phyloP scores from a whole-genome alignment of 2,329 filamentous ascomycete genomes.

The Talaromyces piceae region DNA sequence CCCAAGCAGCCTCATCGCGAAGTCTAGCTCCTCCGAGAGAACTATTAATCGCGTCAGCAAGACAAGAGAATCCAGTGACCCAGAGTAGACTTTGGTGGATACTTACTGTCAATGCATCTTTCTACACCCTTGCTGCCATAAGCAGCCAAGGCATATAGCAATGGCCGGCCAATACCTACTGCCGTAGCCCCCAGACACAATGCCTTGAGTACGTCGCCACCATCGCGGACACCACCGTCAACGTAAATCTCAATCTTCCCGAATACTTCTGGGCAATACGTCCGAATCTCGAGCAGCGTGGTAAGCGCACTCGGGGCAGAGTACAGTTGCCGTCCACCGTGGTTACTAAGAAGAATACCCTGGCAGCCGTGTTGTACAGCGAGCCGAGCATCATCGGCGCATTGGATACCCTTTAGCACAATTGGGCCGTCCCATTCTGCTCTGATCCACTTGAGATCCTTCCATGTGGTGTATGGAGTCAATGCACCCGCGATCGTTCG shows the following conservation, averaged over 20 bases:
- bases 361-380: constrained; percentile 17
- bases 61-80: background rate
- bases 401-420: constrained; percentile 6
- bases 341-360: constrained; percentile 30
- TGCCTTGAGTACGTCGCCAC: constrained; percentile 3
- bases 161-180: background rate
- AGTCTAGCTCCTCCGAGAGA: background rate
- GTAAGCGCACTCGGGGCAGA: constrained; percentile 38
- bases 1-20: background rate
- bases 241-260: background rate
- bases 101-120: background rate
- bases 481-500: background rate
- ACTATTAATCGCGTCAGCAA: background rate
- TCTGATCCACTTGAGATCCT: background rate
- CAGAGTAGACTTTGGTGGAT: background rate
- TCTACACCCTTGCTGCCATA: background rate
- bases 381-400: background rate
- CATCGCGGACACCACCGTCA: constrained; percentile 2
- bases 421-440: constrained; percentile 4
- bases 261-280: constrained; percentile 17
- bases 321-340: constrained; percentile 40
- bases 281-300: constrained; percentile 39
- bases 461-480: background rate
- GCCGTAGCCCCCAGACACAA: constrained; percentile 3
- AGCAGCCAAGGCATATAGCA: constrained; percentile 1